These are phyloP conservation scores for Stramenopiles sp. DNA, from an alignment of 352 stramenopile genomes.

Conservation along the genomic window DNA sequence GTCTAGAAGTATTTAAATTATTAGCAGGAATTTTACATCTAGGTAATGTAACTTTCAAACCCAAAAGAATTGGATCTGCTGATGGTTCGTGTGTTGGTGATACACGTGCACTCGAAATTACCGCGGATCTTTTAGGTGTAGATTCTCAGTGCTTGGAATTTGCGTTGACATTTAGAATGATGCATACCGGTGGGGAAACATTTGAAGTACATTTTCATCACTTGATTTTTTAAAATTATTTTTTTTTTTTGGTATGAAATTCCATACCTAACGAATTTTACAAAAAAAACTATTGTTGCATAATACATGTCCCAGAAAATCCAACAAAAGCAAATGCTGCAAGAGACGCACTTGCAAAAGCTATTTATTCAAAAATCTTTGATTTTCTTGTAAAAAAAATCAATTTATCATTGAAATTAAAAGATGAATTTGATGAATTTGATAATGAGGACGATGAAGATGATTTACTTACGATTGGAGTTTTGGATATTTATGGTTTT, in stretches of 20 bases:
- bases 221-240: too few species aligned
- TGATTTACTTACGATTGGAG: constrained; percentile 30
- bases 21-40: constrained; percentile 53
- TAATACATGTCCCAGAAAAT: background rate
- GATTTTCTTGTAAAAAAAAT: constrained; percentile 43
- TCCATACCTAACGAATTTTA: too few species aligned
- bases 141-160: background rate
- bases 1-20: constrained; percentile 52
- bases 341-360: constrained; percentile 68
- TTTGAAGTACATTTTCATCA: too few species aligned
- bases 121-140: background rate
- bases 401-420: constrained; percentile 15
- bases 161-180: background rate
- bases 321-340: constrained; percentile 23
- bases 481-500: constrained; percentile 73
- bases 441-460: constrained; percentile 12
- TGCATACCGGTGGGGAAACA: background rate
- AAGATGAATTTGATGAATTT: constrained; percentile 9
- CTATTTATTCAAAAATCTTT: constrained; percentile 74
- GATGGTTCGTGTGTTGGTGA: too few species aligned
- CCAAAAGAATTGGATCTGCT: background rate
- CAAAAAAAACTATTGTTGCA: too few species aligned
- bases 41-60: constrained; percentile 53
- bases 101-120: constrained; percentile 2
- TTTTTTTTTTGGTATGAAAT: too few species aligned